Evolutionary conservation across 345 rosid genomes (phyloP).

Genomic region (Luvunga scandens): DNA sequence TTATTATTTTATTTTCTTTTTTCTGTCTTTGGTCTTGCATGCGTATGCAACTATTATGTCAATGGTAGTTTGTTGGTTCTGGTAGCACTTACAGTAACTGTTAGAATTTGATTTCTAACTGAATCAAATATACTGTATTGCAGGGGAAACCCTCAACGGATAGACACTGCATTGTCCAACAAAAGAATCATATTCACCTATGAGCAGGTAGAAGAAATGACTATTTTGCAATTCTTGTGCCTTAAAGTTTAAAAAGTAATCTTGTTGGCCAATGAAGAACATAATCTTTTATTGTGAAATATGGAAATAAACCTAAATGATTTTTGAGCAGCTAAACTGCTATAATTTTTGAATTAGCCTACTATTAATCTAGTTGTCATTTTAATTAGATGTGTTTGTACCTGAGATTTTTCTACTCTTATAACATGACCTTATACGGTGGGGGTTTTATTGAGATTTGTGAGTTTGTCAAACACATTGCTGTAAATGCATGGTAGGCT

Average conservation of each 20-base stretch:
- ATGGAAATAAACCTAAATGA: background rate
- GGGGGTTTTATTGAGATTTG: background rate
- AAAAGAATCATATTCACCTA: constrained; percentile 83
- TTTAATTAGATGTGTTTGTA: background rate
- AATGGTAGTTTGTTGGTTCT: background rate
- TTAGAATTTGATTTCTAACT: constrained; percentile 2
- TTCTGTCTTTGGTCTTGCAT: background rate
- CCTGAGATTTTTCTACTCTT: background rate
- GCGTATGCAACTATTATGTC: background rate
- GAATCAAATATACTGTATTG: constrained; percentile 24
- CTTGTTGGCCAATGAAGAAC: background rate
- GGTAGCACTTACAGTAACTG: background rate
- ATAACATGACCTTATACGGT: background rate
- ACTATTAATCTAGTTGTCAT: background rate
- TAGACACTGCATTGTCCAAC: constrained; percentile 66
- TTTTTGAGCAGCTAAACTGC: background rate
- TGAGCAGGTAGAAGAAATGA: constrained; percentile 68
- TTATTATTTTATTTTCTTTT: background rate
- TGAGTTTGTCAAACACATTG: background rate
- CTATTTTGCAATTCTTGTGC: background rate
- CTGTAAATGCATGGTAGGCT: background rate
- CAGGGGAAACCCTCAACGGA: constrained; percentile 96
- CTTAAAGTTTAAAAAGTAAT: background rate
- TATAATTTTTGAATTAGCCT: background rate
- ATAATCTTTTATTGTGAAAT: background rate